A percentile compares a stretch with the other conserved stretches of the same genome.
phyloP scores from a whole-genome alignment of 2,329 filamentous ascomycete species.

The Fonsecaea pugnacius region DNA sequence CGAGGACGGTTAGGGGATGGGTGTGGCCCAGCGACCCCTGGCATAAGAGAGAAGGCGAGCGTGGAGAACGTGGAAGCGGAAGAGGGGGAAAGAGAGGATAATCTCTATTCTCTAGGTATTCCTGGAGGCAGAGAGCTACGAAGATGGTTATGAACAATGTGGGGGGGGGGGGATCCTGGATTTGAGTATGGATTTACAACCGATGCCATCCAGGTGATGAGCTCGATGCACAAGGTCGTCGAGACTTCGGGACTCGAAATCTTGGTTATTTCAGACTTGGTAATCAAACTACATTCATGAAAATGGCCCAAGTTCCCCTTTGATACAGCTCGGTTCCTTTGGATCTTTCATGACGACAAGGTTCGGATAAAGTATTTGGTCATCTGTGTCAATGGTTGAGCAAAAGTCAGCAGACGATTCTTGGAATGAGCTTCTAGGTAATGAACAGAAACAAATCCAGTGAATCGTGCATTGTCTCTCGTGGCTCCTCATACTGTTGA shows the following conservation, averaged over 20 bases:
- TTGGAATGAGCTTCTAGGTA: not conserved
- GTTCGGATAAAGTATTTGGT: not conserved
- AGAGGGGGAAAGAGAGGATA: conserved; percentile 27
- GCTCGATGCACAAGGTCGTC: conserved; percentile 13
- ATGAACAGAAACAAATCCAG: not conserved
- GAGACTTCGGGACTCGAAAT: conserved; percentile 2
- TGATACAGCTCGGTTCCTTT: not conserved
- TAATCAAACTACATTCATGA: conserved; percentile 3
- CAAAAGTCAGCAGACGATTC: not conserved
- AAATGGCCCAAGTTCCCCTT: not conserved
- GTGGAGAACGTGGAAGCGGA: conserved; percentile 34
- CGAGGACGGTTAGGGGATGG: conserved; percentile 65
- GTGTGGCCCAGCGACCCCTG: conserved; percentile 65
- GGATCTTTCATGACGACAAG: not conserved
- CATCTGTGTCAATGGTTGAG: not conserved
- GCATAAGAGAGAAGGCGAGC: conserved; percentile 59
- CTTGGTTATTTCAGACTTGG: conserved; percentile 17
- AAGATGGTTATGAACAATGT: not conserved
- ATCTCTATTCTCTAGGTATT: not conserved
- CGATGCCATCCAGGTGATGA: conserved; percentile 34
- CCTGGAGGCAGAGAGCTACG: conserved; percentile 6
- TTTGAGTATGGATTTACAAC: conserved; percentile 3
- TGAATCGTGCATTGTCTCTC: not conserved
- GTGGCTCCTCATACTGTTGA: conserved; percentile 35
- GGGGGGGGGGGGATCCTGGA: not conserved